Evolutionary conservation across 2,329 filamentous ascomycete species (phyloP).

Genomic region (Immersiporthe knoxdaviesiana): DNA sequence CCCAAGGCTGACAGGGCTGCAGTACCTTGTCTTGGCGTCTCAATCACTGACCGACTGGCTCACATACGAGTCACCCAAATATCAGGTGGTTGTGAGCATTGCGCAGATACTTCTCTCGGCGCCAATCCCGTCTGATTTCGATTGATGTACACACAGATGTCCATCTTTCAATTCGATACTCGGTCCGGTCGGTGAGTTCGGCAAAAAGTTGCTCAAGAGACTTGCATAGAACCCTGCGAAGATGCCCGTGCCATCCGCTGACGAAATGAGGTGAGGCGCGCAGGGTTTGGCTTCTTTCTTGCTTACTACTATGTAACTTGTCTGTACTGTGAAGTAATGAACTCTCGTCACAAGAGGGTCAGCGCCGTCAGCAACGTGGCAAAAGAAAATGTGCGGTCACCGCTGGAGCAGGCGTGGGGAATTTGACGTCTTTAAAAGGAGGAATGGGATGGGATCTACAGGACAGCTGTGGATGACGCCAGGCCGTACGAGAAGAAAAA

Average conservation of each 20-base stretch:
- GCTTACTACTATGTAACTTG: background rate
- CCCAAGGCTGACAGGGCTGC: background rate
- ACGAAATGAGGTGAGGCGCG: background rate
- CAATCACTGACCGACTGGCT: background rate
- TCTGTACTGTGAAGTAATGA: too few relatives aligned
- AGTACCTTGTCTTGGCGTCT: background rate
- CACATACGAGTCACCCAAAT: background rate
- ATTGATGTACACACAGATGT: background rate
- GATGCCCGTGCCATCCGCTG: background rate
- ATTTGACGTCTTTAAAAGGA: slow-evolving; percentile 8
- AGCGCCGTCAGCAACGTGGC: background rate
- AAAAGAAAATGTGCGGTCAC: background rate
- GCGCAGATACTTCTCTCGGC: too few relatives aligned
- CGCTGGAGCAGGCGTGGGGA: background rate
- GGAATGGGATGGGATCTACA: slow-evolving; percentile 10
- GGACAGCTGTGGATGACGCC: background rate
- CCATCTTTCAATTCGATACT: background rate
- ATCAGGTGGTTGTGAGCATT: background rate
- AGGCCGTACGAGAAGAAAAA: background rate
- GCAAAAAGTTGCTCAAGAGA: background rate
- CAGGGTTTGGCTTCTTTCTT: too few relatives aligned
- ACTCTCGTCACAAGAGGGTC: background rate
- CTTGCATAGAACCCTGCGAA: background rate
- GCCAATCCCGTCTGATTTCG: too few relatives aligned
- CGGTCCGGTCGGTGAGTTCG: background rate